These are phyloP conservation scores for Entomortierella chlamydospora DNA, from an alignment of 192 early-diverging fungal genomes.

Conservation along the genomic window DNA sequence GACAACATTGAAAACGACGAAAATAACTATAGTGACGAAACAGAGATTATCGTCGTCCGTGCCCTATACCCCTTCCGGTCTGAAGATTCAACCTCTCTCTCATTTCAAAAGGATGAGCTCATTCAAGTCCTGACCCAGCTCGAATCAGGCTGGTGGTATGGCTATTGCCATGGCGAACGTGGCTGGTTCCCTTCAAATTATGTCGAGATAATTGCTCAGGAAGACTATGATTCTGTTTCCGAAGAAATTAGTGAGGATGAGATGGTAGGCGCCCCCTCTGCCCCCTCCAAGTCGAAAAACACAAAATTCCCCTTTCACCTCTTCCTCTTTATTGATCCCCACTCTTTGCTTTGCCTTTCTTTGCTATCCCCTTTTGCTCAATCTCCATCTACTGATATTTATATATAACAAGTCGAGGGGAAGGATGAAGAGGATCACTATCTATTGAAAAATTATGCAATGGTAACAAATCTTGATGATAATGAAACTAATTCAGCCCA, in stretches of 20 bases:
- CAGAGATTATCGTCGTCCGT: slow-evolving; percentile 36
- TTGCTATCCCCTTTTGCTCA: not conserved
- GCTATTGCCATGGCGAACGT: slow-evolving; percentile 76
- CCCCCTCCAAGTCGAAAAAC: too few species aligned
- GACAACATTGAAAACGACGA: not conserved
- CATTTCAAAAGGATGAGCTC: slow-evolving; percentile 84
- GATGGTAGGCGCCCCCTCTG: slow-evolving; percentile 1
- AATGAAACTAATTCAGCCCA: too few species aligned
- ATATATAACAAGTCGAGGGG: not conserved
- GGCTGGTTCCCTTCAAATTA: slow-evolving; percentile 95
- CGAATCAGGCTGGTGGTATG: slow-evolving; percentile 98
- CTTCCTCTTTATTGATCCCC: not conserved
- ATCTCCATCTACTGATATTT: not conserved
- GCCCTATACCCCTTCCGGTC: slow-evolving; percentile 90
- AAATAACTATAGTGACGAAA: not conserved
- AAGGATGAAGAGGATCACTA: too few species aligned
- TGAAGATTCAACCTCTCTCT: slow-evolving; percentile 79
- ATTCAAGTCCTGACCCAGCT: slow-evolving; percentile 93
- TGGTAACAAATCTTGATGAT: too few species aligned
- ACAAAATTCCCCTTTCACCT: not conserved
- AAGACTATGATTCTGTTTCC: slow-evolving; percentile 32
- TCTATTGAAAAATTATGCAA: too few species aligned
- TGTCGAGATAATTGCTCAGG: slow-evolving; percentile 56
- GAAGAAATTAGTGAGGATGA: slow-evolving; percentile 19
- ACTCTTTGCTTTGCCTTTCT: not conserved